Evolutionary conservation across 768 basidiomycete genomes (phyloP).

Genomic region (Clavaria fumosa): DNA sequence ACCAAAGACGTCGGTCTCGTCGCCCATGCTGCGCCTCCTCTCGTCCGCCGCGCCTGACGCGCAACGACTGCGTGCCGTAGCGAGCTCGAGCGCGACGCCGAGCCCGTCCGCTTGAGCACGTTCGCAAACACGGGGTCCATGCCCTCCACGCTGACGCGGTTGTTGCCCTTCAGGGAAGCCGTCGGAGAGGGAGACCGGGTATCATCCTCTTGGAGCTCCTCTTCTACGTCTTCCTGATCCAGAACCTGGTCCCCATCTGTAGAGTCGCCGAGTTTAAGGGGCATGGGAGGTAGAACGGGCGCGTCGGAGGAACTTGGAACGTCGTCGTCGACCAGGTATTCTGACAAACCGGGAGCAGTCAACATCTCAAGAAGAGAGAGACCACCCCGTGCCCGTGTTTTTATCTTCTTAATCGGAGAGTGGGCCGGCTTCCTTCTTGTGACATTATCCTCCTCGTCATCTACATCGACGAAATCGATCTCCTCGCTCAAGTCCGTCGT

Average conservation of each 20-base stretch:
- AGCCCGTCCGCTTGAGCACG: constrained; percentile 44
- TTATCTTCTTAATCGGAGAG: constrained; percentile 26
- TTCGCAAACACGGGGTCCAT: constrained; percentile 83
- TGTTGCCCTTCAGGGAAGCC: constrained; percentile 27
- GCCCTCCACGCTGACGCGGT: constrained; percentile 56
- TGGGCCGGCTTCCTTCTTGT: too few relatives aligned
- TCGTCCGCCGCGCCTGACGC: constrained; percentile 32
- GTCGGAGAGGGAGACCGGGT: constrained; percentile 22
- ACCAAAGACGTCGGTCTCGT: constrained; percentile 60
- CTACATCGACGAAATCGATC: constrained; percentile 32
- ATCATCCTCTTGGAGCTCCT: constrained; percentile 17
- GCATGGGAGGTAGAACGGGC: constrained; percentile 28
- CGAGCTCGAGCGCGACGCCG: constrained; percentile 35
- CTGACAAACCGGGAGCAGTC: constrained; percentile 34
- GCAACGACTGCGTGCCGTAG: constrained; percentile 43
- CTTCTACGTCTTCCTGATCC: constrained; percentile 19
- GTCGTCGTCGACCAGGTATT: constrained; percentile 23
- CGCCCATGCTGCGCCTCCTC: constrained; percentile 57
- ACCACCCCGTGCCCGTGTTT: constrained; percentile 36
- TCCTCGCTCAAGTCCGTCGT: constrained; percentile 31
- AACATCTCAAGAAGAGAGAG: constrained; percentile 48
- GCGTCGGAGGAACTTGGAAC: constrained; percentile 20
- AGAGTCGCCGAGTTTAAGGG: too few relatives aligned
- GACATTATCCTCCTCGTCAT: constrained; percentile 23
- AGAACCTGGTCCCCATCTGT: too few relatives aligned